A percentile compares a stretch with the other conserved stretches of the same genome.
These are phyloP conservation scores for Candida morakotiae DNA, from an alignment of 805 yeast genomes.

Conservation along the genomic window DNA sequence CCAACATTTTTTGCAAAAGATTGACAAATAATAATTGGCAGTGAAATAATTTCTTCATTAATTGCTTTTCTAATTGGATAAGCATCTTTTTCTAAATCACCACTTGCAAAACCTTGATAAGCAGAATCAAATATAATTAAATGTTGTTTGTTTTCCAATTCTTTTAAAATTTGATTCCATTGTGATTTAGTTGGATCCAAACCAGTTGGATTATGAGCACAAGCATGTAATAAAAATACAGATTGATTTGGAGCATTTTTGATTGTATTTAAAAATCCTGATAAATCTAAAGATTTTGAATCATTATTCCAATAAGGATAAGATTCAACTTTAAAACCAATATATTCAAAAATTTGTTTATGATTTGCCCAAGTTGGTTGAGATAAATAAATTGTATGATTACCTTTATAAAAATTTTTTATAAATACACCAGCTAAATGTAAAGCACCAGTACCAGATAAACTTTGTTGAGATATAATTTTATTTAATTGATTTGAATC, in stretches of 20 bases:
- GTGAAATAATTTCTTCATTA: slow-evolving; percentile 20
- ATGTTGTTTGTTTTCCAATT: slow-evolving; percentile 58
- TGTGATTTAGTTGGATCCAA: slow-evolving; percentile 83
- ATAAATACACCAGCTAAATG: slow-evolving; percentile 80
- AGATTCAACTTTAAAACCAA: slow-evolving; percentile 60
- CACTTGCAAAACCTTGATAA: slow-evolving; percentile 96
- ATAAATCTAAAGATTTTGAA: slow-evolving; percentile 66
- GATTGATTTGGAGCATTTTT: slow-evolving; percentile 71
- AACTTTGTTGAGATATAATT: slow-evolving; percentile 65
- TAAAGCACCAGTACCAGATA: slow-evolving; percentile 88
- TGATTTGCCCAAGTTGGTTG: slow-evolving; percentile 99
- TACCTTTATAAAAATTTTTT: slow-evolving; percentile 41
- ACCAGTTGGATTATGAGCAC: slow-evolving; percentile 98
- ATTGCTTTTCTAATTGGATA: slow-evolving; percentile 74
- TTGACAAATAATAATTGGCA: slow-evolving; percentile 66
- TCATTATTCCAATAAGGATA: slow-evolving; percentile 86
- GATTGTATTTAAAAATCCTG: slow-evolving; percentile 63
- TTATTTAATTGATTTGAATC: slow-evolving; percentile 50
- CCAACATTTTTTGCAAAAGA: slow-evolving; percentile 97
- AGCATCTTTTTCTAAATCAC: slow-evolving; percentile 78
- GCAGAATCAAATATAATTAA: slow-evolving; percentile 90
- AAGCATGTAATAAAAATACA: slow-evolving; percentile 80
- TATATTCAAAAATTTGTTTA: slow-evolving; percentile 68
- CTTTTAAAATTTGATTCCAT: slow-evolving; percentile 70
- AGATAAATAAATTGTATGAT: slow-evolving; percentile 61